Evolutionary conservation across 148 eudicot genomes (phyloP), one percentile per base, ranked within the genome.

Genomic region (Vaccinium corymbosum): DNA sequence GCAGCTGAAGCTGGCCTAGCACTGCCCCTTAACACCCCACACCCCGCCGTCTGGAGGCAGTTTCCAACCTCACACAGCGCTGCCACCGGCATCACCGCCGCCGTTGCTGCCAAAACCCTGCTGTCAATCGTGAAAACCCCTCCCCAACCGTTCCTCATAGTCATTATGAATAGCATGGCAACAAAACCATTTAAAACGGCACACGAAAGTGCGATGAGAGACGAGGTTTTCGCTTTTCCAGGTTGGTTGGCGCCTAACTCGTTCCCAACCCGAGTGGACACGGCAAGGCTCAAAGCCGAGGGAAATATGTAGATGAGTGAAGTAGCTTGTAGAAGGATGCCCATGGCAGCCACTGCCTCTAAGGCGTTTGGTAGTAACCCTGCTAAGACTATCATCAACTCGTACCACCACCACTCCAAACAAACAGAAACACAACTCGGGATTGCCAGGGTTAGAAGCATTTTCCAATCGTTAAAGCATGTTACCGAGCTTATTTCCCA

Each of bases 341-440:
- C 97, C 98, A 93, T 94, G 6, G 94, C 48, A 4, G 93, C 94
- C 1, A 92, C 91, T 0, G 90, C 88, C 42, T 88, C 94, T 0
- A 87, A 76, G 0, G 93, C 93, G 82, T 77, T 66, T 16, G 62
- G 49, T 4, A 84, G 48, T 7, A 16, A 62, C 4, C 93, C 90
- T 80, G 92, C 87, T 80, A 92, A 83, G 16, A 94, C 78, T 1
- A 94, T 93, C 97, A 93, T 90, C 59, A 93, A 81, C 83, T 94
- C 97, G n/a, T 94, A 94, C 91, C 94, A 94, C 97, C 97, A 95
- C 97, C 95, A 93, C 59, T 95, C 97, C 2, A 94, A 78, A 76
- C 98, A 94, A 0, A 94, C 95, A 0, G 94, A 92, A 1, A 89
- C 76, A 27, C 97, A 93, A 32, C 92, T 93, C 0, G 97, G 95